Percentiles rank a stretch among this genome's conserved stretches.
phyloP scores from a whole-genome alignment of 108 stramenopile genomes.

The Schizochytrium sp. region DNA sequence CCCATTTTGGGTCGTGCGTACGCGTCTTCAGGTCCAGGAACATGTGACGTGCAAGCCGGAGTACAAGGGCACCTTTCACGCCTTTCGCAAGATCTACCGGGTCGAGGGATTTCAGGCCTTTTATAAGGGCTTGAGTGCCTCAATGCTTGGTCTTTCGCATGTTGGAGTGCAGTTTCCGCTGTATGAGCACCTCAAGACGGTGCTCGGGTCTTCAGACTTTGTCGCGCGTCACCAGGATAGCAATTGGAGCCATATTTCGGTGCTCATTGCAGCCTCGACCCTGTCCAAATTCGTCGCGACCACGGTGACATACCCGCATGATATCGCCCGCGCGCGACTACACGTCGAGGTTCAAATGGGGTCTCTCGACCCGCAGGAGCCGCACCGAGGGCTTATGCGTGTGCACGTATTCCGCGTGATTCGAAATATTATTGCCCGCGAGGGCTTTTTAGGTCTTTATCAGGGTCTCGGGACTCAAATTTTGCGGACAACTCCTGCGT shows the following conservation, averaged over 20 bases:
- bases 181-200: constrained; percentile 7
- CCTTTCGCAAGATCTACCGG: constrained; percentile 13
- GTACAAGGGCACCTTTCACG: background rate
- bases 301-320: background rate
- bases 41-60: background rate
- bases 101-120: constrained; percentile 19
- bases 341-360: background rate
- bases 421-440: background rate
- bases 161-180: constrained; percentile 24
- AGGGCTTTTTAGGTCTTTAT: background rate
- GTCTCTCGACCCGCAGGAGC: background rate
- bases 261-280: background rate
- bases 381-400: background rate
- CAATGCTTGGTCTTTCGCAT: constrained; percentile 21
- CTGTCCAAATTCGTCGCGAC: constrained; percentile 1
- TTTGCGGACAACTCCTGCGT: background rate
- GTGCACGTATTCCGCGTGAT: background rate
- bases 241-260: background rate
- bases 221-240: background rate
- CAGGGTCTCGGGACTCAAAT: background rate
- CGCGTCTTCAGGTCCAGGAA: background rate
- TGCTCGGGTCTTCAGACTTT: background rate
- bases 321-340: background rate
- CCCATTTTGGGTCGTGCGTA: constrained; percentile 14
- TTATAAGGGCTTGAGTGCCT: constrained; percentile 24